Base-by-base conservation (phyloP, 805 yeast genomes). In the Groenewaldozyma salmanticensis region DNA sequence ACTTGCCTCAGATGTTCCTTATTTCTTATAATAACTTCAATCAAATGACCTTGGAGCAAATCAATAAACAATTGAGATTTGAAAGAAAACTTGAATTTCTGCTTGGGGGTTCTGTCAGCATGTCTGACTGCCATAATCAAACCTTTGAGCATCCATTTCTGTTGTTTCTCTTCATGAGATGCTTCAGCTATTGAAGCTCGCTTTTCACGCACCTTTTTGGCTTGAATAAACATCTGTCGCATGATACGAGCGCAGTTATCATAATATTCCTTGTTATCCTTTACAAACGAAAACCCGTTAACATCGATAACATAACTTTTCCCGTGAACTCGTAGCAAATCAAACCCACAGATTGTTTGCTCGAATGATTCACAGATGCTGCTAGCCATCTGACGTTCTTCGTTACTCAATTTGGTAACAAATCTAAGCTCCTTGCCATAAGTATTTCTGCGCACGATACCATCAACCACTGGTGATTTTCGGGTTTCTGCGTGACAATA, bases 401-500 rank as follows among this genome's bases (percentile, higher is more conserved):
- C 81, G 3, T 71, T 74, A 2, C 83, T 66, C 40, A 92, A 67
- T 49, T 81, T 77, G 1, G 98, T 90, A 27, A 92, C 72, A 55
- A 82, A 92, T 48, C 99, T 72, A 35, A 92, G 80, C 63, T 92
- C 99, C 60, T 92, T 92, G 36, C 99, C 99, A 54, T 88, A 95
- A 1, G 97, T 88, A 58, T 92, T 92, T 60, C 99, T 75, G 55
- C 96, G 74, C 20, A 92, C 99, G 43, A 92, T 84, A 36, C 99
- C 99, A 64, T 92, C 99, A n/a, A 92, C 98, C 2, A 92, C 98
- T 1, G 99, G 99, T 0, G 96, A 86, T 60, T 92, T 92, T 55
- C 99, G 74, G 1, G 99, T 92, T 58, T 92, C 99, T 0, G 98
- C 99, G 61, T 92, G 99, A 59, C 98, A 92, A 56, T 74, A 92